Percentiles rank a stretch among this genome's conserved stretches.
These are phyloP conservation scores for Diaporthe destruens DNA, from an alignment of 2,329 filamentous ascomycete genomes.

Conservation along the genomic window DNA sequence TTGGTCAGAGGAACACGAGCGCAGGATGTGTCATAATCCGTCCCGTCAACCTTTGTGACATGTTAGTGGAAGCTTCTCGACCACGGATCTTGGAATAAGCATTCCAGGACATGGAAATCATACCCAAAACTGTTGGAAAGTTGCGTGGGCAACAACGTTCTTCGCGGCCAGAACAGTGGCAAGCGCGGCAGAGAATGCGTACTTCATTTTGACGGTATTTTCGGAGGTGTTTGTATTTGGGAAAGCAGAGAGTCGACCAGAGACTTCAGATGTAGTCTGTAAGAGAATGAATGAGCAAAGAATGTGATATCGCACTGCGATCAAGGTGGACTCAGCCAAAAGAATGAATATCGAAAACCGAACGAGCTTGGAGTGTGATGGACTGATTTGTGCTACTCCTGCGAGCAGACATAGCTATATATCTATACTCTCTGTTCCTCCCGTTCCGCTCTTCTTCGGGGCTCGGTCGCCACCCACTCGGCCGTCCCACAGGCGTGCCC, in stretches of 20 bases:
- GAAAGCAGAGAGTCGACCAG: conserved; percentile 19
- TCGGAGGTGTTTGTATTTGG: background rate
- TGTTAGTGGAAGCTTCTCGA: background rate
- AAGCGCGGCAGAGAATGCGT: conserved; percentile 13
- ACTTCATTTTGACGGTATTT: conserved; percentile 26
- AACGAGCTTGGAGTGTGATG: conserved; percentile 14
- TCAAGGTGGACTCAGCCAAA: conserved; percentile 32
- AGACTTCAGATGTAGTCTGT: conserved; percentile 20
- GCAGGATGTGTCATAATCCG: conserved; percentile 59
- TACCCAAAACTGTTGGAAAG: conserved; percentile 63
- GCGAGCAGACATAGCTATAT: conserved; percentile 5
- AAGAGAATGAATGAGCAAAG: conserved; percentile 16
- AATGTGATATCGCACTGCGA: conserved; percentile 33
- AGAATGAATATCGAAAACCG: conserved; percentile 26
- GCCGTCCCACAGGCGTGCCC: conserved; percentile 8
- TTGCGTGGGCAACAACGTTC: conserved; percentile 60
- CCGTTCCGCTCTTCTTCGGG: background rate
- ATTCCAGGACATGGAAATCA: background rate
- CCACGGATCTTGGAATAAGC: background rate
- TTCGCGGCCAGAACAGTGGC: conserved; percentile 20
- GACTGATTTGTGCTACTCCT: background rate
- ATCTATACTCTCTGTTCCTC: background rate
- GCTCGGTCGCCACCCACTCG: background rate
- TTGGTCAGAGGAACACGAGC: conserved; percentile 64
- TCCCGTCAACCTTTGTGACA: conserved; percentile 51